Evolutionary conservation across 2,329 filamentous ascomycete species (phyloP), one percentile per base, ranked within the genome.

Genomic region (Diplodia seriata): DNA sequence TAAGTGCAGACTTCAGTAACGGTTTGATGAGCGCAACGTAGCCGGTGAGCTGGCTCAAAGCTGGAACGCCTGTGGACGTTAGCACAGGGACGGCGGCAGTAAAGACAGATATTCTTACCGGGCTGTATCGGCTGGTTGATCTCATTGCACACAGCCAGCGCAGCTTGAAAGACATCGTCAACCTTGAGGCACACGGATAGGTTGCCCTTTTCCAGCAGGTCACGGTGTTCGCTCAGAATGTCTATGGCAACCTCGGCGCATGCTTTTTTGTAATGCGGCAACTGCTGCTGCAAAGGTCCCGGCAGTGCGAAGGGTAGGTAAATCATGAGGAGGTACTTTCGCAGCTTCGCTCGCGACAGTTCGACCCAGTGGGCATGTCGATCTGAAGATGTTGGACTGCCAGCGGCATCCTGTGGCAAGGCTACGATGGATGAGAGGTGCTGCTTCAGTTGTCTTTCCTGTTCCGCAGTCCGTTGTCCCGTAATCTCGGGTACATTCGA

Each of bases 161-260:
- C 59, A 23, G 59, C 59, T 18, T 63, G 59, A 29, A 63, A 63
- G n/a, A 43, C 59, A 63, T 63, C 59, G 29, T 63, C 59, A 14
- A 63, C 36, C 20, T 49, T 50, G n/a, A 63, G 29, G 20, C 59
- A 63, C 4, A 63, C 20, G 47, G 59, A 63, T 11, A 51, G 8
- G n/a, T 63, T 31, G 2, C 43, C 29, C n/a, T 38, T 23, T 3
- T 63, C 59, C 31, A 63, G 8, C 8, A 50, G n/a, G 12, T n/a
- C 59, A 3, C 50, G 43, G 15, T 63, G 59, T 31, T 63, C 59
- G 29, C 47, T 63, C 12, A 63, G 26, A 7, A 51, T 63, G 18
- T 12, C 18, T 4, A 63, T 26, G n/a, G 59, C 59, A 38, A 51
- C 29, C 18, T 63, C 59, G 43, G 40, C 47, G 59, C 59, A 63